Percentiles rank a stretch among this genome's conserved stretches.
Evolutionary conservation across 257 asterid species (phyloP).

Genomic region (Mentha longifolia): DNA sequence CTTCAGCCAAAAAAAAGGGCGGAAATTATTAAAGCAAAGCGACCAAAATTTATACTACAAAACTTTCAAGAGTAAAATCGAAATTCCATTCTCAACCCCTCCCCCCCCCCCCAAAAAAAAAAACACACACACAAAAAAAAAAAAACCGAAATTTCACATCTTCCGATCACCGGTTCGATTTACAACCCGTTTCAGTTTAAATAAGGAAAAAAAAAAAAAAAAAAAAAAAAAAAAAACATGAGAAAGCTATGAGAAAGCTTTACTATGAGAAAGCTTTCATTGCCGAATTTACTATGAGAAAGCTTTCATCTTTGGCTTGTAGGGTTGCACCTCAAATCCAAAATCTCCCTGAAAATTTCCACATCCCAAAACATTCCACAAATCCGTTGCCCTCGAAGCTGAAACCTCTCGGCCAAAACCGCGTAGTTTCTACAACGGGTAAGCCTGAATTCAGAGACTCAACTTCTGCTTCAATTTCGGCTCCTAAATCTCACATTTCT

Average conservation of each 20-base stretch:
- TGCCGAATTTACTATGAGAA: conserved; percentile 57
- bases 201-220: not conserved
- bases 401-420: conserved; percentile 32
- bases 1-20: too few relatives aligned
- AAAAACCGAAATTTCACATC: not conserved
- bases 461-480: conserved; percentile 42
- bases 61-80: too few relatives aligned
- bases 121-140: not conserved
- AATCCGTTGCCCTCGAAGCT: conserved; percentile 33
- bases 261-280: too few relatives aligned
- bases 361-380: conserved; percentile 30
- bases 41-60: too few relatives aligned
- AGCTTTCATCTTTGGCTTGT: conserved; percentile 64
- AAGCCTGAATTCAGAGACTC: conserved; percentile 38
- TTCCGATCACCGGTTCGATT: not conserved
- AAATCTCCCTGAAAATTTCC: conserved; percentile 31
- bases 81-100: too few relatives aligned
- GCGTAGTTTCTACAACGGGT: conserved; percentile 48
- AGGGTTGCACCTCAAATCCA: conserved; percentile 53
- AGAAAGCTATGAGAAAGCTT: too few relatives aligned
- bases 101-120: too few relatives aligned
- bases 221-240: too few relatives aligned
- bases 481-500: conserved; percentile 37
- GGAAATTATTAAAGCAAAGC: too few relatives aligned
- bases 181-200: conserved; percentile 20